These are phyloP conservation scores for Diaporthe sp. DNA, from an alignment of 2,329 filamentous ascomycete genomes.

Conservation along the genomic window DNA sequence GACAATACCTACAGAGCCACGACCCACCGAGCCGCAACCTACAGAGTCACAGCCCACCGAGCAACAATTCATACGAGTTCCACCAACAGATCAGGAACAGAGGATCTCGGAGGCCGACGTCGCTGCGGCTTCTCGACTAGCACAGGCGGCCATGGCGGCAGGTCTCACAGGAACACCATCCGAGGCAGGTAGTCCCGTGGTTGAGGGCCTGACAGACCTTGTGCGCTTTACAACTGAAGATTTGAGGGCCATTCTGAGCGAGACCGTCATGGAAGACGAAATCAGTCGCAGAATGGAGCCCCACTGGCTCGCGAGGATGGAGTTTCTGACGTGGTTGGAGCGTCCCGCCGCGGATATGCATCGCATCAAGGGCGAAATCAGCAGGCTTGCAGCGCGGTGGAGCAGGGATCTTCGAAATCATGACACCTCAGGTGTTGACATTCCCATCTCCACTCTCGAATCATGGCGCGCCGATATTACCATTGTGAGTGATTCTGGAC, in stretches of 20 bases:
- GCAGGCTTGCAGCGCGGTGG: conserved; percentile 1
- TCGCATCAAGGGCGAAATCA: background rate
- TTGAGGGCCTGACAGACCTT: background rate
- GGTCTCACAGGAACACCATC: background rate
- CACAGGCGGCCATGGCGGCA: conserved; percentile 11
- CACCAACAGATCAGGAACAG: background rate
- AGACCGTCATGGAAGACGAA: background rate
- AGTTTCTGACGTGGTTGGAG: conserved; percentile 1
- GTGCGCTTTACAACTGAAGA: background rate
- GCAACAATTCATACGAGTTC: background rate
- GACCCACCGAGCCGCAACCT: background rate
- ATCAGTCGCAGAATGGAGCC: conserved; percentile 6
- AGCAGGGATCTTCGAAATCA: background rate
- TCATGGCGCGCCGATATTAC: background rate
- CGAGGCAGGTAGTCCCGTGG: background rate
- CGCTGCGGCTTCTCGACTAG: background rate
- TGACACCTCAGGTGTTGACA: background rate
- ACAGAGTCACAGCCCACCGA: background rate
- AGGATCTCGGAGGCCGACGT: background rate
- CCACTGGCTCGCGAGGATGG: conserved; percentile 25
- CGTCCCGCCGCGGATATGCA: background rate
- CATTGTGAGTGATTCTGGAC: background rate
- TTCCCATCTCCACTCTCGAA: background rate
- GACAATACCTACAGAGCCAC: background rate
- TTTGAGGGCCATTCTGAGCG: background rate